Base-by-base conservation (phyloP, 345 rosid species). In the Mangifera indica region DNA sequence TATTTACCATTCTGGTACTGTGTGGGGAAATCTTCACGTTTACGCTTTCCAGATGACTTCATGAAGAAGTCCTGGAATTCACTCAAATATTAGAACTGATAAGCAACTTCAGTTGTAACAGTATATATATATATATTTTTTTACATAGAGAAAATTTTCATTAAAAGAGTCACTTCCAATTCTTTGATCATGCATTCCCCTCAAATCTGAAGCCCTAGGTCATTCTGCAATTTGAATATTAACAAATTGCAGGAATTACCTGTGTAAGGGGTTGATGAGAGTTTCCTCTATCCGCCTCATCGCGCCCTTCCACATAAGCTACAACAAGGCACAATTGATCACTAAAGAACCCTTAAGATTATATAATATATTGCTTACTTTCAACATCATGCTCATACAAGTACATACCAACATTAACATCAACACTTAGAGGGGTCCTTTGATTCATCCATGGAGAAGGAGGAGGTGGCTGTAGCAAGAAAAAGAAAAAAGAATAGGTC, bases 271-370 rank as follows among this genome's bases (percentile, higher is more conserved):
- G 84, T 82, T 89, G 98, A 49, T 74, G 83, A 76, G 94, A 78
- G 80, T 82, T 72, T 80, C 88, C 89, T 83, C 93, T 88, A 70
- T 95, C 97, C 22, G 71, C 87, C 69, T 91, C 99, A 61, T 93
- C 97, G 73, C 97, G 88, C 67, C 93, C 94, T 87, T 93, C 96
- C 80, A 85, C 96, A 22, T 93, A 95, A 87, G 99, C 98, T 92
- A 82, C 67, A 70, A 65, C 51, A 58, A 72, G 72, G 40, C 60
- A 68, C 21, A 40, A 63, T 12, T 74, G 57, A 61, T 60, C 71
- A 59, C 46, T 58, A 66, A 79, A 67, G 60, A 65, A 64, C 37
- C 69, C 73, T 53, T 22, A 56, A 75, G 67, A 48, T n/a, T 20
- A 45, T 14, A 67, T 55, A 37, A 61, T 25, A 70, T 60, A 48